A percentile compares a stretch with the other conserved stretches of the same genome.
Evolutionary conservation across 495 filamentous ascomycete genomes (phyloP).

Genomic region (Melanomma pulvis-pyrius): DNA sequence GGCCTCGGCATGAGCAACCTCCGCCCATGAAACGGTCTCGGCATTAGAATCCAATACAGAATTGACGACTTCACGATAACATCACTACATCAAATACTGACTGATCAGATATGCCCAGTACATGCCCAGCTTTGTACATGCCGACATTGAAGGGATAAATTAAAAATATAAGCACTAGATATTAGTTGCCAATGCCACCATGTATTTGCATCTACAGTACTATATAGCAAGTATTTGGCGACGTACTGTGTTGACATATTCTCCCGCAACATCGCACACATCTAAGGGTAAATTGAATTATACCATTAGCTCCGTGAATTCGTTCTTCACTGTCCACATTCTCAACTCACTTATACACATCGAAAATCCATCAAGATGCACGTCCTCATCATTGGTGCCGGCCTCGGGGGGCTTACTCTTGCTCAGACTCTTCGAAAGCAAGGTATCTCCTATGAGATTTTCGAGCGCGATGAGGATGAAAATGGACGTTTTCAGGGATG

Average conservation of each 20-base stretch:
- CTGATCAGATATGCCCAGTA: background rate
- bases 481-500: conserved; percentile 10
- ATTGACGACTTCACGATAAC: too few relatives aligned
- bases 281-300: too few relatives aligned
- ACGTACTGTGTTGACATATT: background rate
- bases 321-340: too few relatives aligned
- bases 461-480: conserved; percentile 9
- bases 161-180: too few relatives aligned
- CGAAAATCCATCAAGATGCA: conserved; percentile 4
- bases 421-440: conserved; percentile 11
- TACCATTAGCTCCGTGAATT: too few relatives aligned
- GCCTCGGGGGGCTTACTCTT: conserved; percentile 12
- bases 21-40: too few relatives aligned
- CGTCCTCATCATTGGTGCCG: conserved; percentile 12
- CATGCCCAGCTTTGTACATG: too few relatives aligned
- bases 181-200: too few relatives aligned
- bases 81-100: background rate
- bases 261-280: background rate
- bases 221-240: background rate
- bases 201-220: background rate
- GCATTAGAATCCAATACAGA: too few relatives aligned
- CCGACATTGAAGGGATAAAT: too few relatives aligned
- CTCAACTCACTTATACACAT: background rate
- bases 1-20: background rate
- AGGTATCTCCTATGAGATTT: conserved; percentile 14